Base-by-base conservation (phyloP, 2,329 filamentous ascomycete genomes). In the Talaromyces sp. region DNA sequence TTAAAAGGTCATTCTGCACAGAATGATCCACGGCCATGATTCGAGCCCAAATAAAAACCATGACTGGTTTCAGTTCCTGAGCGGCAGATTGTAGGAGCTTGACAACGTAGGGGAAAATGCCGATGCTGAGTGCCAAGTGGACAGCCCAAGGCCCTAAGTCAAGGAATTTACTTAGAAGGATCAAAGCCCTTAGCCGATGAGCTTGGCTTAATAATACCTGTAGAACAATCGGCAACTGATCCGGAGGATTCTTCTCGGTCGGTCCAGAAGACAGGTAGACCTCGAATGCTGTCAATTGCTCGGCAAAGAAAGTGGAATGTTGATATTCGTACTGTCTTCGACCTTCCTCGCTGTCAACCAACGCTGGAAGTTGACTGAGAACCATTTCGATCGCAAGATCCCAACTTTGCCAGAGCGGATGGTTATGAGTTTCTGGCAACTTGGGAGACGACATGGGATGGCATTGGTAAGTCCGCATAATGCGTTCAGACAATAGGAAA, bases 31-130 rank as follows among this genome's bases (percentile, higher is more conserved):
- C 94, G 7, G 94, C 94, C 63, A 99, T 84, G 43, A 99, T 91
- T 51, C 94, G 85, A 5, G 94, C 92, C 94, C 94, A 99, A 62
- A 99, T 99, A 73, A 97, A 99, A 5, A 99, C 92, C 94, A 99
- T 97, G 60, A 97, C 92, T 0, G 94, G 93, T 69, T 97, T 97
- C 61, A 99, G 77, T 73, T 99, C 94, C 48, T 91, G 84, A 0
- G 94, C 94, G 48, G 95, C 93, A 4, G 94, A 97, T 72, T 99
- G 94, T 17, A 99, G 79, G 25, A 99, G 80, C 75, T 99, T 99
- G 35, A 99, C 78, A n/a, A 99, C 94, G 69, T 99, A 99, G 0
- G 94, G 94, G 73, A 99, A 99, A 62, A 99, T 99, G 22, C 94
- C 94, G 61, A 99, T 99, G 73, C 92, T 97, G 15, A 99, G 81